Evolutionary conservation across 345 rosid species (phyloP), one percentile per base, ranked within the genome.

Genomic region (Brassica napus): DNA sequence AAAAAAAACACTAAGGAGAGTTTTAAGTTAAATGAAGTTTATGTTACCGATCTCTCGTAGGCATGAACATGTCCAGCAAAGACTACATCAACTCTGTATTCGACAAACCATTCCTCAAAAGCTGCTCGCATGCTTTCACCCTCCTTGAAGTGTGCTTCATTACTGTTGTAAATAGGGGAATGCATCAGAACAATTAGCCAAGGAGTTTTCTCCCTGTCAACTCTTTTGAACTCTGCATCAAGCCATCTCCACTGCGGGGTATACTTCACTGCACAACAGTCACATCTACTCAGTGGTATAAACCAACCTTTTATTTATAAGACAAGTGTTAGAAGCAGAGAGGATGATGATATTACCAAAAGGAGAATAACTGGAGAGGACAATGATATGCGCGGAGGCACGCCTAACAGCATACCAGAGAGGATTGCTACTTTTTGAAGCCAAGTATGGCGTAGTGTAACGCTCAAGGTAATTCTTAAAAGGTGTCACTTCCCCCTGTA

Each of bases 41-140:
- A 80, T 42, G 30, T 68, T 88, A 93, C 98, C n/a, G 97, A 95
- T 95, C 99, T 90, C 83, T 95, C 99, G 76, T 93, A 95, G 47
- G 99, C 99, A 85, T 95, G 97, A 83, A 93, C 99, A 73, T 93
- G 99, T 30, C 97, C 98, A 73, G 97, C 97, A 85, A 95, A 93
- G 67, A 95, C 58, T 7, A 93, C 79, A 74, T 95, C 98, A 62
- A 95, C 98, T 88, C 78, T 91, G 80, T 82, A 34, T 30, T 21
- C 81, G 39, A 88, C 78, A 55, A 95, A 92, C 98, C 97, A 91
- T 69, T 82, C 60, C 85, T 91, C 98, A 59, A 89, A 90, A 82
- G 79, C 97, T 58, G 86, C 85, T 69, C 94, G 81, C 98, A 95
- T 91, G 77, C 97, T 90, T 86, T 91, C 99, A 55, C 97, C 98